phyloP scores from a whole-genome alignment of 2,329 filamentous ascomycete genomes.

The Verticillium klebahnii region DNA sequence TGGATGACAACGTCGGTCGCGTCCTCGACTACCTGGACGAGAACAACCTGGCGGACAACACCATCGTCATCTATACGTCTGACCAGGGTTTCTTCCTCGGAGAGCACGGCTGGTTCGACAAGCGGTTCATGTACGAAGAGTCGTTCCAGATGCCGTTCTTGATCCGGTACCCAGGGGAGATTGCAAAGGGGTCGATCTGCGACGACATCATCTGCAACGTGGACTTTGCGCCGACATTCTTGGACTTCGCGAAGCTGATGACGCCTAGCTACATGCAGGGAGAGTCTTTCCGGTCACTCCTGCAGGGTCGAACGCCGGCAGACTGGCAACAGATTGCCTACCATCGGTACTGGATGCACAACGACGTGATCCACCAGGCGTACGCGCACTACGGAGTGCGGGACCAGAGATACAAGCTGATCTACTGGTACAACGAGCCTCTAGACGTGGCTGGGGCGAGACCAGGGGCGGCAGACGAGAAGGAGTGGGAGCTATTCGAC shows the following conservation, averaged over 20 bases:
- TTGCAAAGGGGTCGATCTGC: slow-evolving; percentile 31
- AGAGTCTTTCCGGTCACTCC: slow-evolving; percentile 31
- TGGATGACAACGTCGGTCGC: slow-evolving; percentile 48
- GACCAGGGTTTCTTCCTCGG: slow-evolving; percentile 54
- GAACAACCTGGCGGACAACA: slow-evolving; percentile 36
- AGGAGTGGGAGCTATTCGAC: slow-evolving; percentile 52
- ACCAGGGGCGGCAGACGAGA: slow-evolving; percentile 32
- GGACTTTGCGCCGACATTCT: slow-evolving; percentile 46
- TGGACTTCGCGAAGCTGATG: slow-evolving; percentile 36
- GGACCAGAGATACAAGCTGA: slow-evolving; percentile 48
- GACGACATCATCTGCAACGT: slow-evolving; percentile 49
- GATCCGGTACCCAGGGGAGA: slow-evolving; percentile 38
- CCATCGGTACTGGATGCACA: slow-evolving; percentile 53
- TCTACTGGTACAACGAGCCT: slow-evolving; percentile 52
- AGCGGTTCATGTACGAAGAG: slow-evolving; percentile 55
- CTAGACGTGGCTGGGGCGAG: slow-evolving; percentile 39
- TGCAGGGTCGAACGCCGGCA: slow-evolving; percentile 29
- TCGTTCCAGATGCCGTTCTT: slow-evolving; percentile 53
- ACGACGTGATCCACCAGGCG: slow-evolving; percentile 42
- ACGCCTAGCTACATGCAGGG: slow-evolving; percentile 49
- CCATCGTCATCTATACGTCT: slow-evolving; percentile 47
- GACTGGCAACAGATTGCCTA: slow-evolving; percentile 49
- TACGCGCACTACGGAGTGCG: slow-evolving; percentile 49
- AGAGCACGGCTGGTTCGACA: slow-evolving; percentile 55
- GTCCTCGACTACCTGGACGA: slow-evolving; percentile 41